Evolutionary conservation across 768 basidiomycete genomes (phyloP), one percentile per base, ranked within the genome.

Genomic region (Obba rivulosa): DNA sequence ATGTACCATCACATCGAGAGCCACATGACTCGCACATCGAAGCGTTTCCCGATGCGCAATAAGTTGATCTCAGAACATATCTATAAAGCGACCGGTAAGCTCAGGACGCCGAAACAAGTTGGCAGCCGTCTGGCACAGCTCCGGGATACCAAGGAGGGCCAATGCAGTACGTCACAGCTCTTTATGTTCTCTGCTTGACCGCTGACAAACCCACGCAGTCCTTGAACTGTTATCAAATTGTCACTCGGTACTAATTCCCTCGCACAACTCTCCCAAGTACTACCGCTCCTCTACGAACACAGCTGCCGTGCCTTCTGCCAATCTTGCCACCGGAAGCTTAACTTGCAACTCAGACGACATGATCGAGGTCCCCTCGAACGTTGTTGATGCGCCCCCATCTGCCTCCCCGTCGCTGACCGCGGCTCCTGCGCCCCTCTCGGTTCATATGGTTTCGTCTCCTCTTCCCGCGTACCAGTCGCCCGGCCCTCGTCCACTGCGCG

Each of bases 101-200:
- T 75, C 50, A 75, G 87, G 51, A 83, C 84, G 3, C 78, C 87
- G 17, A 88, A 88, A 61, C 87, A 88, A 62, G 85, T 88, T 43
- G 87, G 87, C 53, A 87, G 84, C 57, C 83, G 87, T 45, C 70
- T 90, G 20, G 87, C 89, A 61, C 86, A 88, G 60, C 76, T 89
- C 45, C 71, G 85, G 57, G 86, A 90, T 61, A 83, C 85, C 3
- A 76, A 81, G 55, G 81, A 84, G 49, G 85, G 84, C 41, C 83
- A 83, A 63, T 73, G 78, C 63, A 70, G 87, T 89, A 65, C 66
- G 84, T 76, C 25, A 46, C 52, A 25, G 51, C 52, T 50, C 50
- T 16, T 41, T 21, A 45, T 14, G 22, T 39, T 8, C 31, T 18
- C 11, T 43, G n/a, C 34, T 28, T 24, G 10, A 31, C 14, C 42